Percentiles rank a stretch among this genome's conserved stretches.
phyloP scores from a whole-genome alignment of 1,284 basidiomycete genomes.

The Cryptococcus sp. region DNA sequence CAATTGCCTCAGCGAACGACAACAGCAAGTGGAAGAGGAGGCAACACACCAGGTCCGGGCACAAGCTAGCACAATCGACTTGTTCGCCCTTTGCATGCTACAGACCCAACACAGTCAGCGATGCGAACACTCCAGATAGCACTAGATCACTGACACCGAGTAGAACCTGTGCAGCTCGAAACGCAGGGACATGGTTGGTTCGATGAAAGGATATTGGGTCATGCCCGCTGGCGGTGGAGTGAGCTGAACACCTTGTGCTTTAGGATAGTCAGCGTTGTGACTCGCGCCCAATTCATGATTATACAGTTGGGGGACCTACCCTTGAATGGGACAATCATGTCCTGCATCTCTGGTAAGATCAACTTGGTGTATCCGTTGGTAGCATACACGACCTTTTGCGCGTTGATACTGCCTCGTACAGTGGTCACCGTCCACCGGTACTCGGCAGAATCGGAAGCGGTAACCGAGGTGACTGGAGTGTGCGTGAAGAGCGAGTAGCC shows the following conservation, averaged over 20 bases:
- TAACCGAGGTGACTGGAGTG: conserved; percentile 27
- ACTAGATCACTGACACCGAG: conserved; percentile 29
- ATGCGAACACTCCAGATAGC: not conserved
- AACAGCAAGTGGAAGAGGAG: not conserved
- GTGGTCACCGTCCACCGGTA: conserved; percentile 33
- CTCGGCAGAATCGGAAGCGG: not conserved
- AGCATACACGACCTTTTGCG: conserved; percentile 31
- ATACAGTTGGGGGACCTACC: conserved; percentile 9
- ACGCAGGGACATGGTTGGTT: conserved; percentile 38
- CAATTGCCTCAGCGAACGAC: not conserved
- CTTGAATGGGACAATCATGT: conserved; percentile 30
- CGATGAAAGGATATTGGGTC: conserved; percentile 22
- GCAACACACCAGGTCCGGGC: conserved; percentile 32
- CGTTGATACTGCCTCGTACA: conserved; percentile 28
- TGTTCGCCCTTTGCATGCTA: conserved; percentile 29
- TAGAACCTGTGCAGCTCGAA: conserved; percentile 37
- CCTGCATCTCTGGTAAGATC: conserved; percentile 31
- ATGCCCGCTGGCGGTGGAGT: conserved; percentile 24
- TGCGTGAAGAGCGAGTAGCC: conserved; percentile 33
- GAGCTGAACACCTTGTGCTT: conserved; percentile 44
- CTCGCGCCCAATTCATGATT: not conserved
- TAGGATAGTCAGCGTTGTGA: not conserved
- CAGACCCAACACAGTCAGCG: conserved; percentile 14
- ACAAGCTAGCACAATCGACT: conserved; percentile 36
- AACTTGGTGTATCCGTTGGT: conserved; percentile 38